Percentiles rank a stretch among this genome's conserved stretches.
phyloP scores from a whole-genome alignment of 1,284 basidiomycete species.

The Vanrija humicola region DNA sequence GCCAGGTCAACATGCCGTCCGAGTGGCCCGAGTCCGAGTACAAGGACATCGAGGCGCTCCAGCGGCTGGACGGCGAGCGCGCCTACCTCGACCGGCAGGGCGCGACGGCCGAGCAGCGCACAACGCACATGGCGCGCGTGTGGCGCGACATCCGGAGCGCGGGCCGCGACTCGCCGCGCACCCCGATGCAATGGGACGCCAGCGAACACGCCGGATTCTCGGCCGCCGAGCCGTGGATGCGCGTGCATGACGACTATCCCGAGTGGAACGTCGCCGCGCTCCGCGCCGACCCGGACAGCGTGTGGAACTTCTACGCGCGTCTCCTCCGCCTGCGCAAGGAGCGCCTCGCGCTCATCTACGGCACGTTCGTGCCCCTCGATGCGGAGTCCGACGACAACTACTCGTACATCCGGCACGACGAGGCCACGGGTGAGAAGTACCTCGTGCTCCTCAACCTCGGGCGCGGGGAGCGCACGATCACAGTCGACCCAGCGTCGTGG shows the following conservation, averaged over 20 bases:
- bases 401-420: conserved; percentile 41
- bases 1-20: conserved; percentile 63
- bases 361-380: conserved; percentile 41
- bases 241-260: conserved; percentile 65
- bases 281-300: conserved; percentile 39
- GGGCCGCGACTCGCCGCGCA: conserved; percentile 43
- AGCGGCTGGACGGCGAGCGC: conserved; percentile 41
- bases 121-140: conserved; percentile 45
- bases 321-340: conserved; percentile 44
- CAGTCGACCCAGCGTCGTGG: conserved; percentile 8
- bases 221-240: conserved; percentile 65
- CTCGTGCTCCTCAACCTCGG: conserved; percentile 42
- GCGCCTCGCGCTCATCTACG: conserved; percentile 41
- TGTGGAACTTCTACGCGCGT: conserved; percentile 35
- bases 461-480: conserved; percentile 14
- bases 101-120: conserved; percentile 33
- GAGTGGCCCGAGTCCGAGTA: conserved; percentile 67
- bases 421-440: conserved; percentile 19
- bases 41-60: conserved; percentile 54
- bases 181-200: conserved; percentile 58
- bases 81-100: conserved; percentile 32
- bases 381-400: conserved; percentile 36
- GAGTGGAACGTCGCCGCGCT: conserved; percentile 49
- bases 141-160: conserved; percentile 38
- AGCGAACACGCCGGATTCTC: conserved; percentile 62